Evolutionary conservation across 148 eudicot genomes (phyloP).

Genomic region (Rhododendron simsii): DNA sequence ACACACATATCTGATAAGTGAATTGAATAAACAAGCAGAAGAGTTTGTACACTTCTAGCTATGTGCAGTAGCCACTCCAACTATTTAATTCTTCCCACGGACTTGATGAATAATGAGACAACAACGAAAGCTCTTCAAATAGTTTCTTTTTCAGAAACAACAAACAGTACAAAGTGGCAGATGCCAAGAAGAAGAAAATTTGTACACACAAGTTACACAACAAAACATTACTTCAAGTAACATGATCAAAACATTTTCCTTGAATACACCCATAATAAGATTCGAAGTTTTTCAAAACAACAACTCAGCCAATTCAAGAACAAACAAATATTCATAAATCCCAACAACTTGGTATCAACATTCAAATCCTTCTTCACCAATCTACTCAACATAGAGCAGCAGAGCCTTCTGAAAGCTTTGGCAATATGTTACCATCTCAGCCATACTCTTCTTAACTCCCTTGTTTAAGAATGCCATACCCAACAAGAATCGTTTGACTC

Average conservation of each 20-base stretch:
- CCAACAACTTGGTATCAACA: neutral
- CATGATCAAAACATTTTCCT: neutral
- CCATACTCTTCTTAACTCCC: neutral
- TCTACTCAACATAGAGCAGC: neutral
- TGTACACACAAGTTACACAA: neutral
- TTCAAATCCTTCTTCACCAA: neutral
- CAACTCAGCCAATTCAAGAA: neutral
- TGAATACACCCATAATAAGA: neutral
- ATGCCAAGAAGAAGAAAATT: neutral
- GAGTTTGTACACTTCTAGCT: neutral
- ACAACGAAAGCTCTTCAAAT: neutral
- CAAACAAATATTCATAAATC: neutral
- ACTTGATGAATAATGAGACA: neutral
- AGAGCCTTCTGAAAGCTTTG: neutral
- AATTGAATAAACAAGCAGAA: neutral
- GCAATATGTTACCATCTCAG: neutral
- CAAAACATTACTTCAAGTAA: neutral
- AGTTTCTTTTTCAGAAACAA: neutral
- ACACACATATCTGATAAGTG: too few species aligned
- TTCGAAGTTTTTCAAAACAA: neutral
- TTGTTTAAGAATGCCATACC: neutral
- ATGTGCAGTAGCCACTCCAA: neutral
- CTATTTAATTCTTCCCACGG: neutral
- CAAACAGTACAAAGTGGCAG: neutral
- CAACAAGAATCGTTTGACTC: neutral